Base-by-base conservation (phyloP, 495 filamentous ascomycete genomes). In the Rhizodiscina lignyota region DNA sequence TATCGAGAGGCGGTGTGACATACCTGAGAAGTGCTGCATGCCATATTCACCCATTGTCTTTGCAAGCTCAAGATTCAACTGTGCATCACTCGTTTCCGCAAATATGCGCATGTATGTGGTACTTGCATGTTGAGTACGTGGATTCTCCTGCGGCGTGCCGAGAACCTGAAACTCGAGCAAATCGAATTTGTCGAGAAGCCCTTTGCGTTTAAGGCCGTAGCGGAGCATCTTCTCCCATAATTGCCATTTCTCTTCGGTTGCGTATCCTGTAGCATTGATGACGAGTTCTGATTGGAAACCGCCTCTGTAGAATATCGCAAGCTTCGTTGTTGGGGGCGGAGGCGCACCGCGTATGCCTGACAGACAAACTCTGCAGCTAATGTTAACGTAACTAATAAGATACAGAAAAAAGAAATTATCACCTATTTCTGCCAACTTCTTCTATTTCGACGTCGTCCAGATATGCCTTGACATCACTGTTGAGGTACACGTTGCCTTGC, bases 101-200 rank as follows among this genome's bases (percentile, higher is more conserved):
- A 48, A 48, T 29, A 48, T 41, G 21, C 45, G 42, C 36, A 48
- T 40, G 32, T 48, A 39, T 19, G 42, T 39, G 3, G 45, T 48
- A 0, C 39, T 36, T 15, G 39, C 34, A 21, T 48, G 36, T 21
- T 48, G 45, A 30, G 38, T 44, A 21, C 41, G 45, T 11, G 5
- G 20, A 20, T 40, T 40, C 17, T 8, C 8, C 35, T n/a, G 34
- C 8, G 31, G 5, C 17, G 5, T 13, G 13, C 40, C 40, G 12
- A 4, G 19, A 48, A 19, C 20, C 19, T 36, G 33, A 19, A 36
- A 36, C 11, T 36, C 33, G 5, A 36, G 33, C 11, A 36, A 8
- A 24, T 36, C 33, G 20, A 36, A 24, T 5, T 36, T 16, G 10
- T 36, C 20, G 15, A 26, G 8, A 10, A 24, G 5, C n/a, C 20